Base-by-base conservation (phyloP, 805 yeast species). In the Saturnispora saitoi region DNA sequence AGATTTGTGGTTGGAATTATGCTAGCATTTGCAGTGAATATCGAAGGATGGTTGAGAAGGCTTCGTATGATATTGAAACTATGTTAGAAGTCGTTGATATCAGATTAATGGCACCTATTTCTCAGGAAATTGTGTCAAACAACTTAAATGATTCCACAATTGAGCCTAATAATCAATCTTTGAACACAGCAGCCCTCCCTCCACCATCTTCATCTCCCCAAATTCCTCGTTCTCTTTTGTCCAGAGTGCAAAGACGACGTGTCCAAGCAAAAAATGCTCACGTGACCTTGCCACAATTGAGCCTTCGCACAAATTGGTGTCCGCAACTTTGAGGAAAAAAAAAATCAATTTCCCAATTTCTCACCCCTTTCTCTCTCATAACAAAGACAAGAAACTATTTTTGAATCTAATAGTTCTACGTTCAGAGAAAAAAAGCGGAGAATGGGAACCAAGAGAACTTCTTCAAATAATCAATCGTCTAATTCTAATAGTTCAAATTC, bases 1-100 rank as follows among this genome's bases (percentile, higher is more conserved):
- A 83, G 61, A 71, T 90, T 36, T 93, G 87, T 64, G 84, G 84
- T 65, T 91, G 97, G 98, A 83, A 81, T 56, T 83, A 84, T 60
- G 79, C 90, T 22, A 82, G 95, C 17, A 79, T 91, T 4, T 76
- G 89, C 20, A 83, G 83, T 57, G 98, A 91, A 63, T 93, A 88
- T 65, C 70, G 96, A 47, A 71, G 86, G 8, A 86, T 80, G 63
- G 72, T 86, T 19, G 78, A 77, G 54, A 80, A 83, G 55, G 73
- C 83, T 42, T 88, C 81, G 57, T 89, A 88, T 61, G 78, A 76
- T 54, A 86, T 88, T 19, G 96, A 90, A 60, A 82, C 82, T 4
- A 88, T 85, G 56, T 66, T 91, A 42, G 98, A 91, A 59, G 64
- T 89, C 9, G 49, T 39, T 12, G 41, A 46, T 11, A 9, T 46